Evolutionary conservation across 192 early-diverging fungal species (phyloP).

Genomic region (Obelidium mucronatum): DNA sequence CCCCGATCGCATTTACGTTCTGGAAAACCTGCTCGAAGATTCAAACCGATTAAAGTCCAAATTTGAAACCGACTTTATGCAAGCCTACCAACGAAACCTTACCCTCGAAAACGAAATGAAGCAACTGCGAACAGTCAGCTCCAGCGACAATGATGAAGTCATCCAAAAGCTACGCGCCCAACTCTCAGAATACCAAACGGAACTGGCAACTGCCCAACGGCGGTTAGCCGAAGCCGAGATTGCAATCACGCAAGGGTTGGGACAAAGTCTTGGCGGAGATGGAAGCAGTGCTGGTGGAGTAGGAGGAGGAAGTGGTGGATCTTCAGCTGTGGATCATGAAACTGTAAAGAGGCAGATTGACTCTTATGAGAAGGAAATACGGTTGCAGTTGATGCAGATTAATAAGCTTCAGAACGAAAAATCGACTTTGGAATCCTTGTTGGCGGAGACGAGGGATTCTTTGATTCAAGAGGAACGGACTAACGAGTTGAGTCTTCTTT

Average conservation of each 20-base stretch:
- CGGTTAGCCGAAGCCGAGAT: slow-evolving; percentile 41
- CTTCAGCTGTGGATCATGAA: slow-evolving; percentile 25
- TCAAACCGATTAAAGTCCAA: slow-evolving; percentile 63
- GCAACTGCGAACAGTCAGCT: slow-evolving; percentile 42
- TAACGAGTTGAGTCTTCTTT: slow-evolving; percentile 30
- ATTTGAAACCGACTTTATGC: slow-evolving; percentile 68
- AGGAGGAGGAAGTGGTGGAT: neutral
- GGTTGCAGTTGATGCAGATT: slow-evolving; percentile 45
- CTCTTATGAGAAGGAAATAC: slow-evolving; percentile 30
- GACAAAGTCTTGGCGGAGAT: slow-evolving; percentile 7
- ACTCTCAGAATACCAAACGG: slow-evolving; percentile 23
- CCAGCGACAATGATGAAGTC: slow-evolving; percentile 39
- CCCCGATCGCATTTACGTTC: slow-evolving; percentile 46
- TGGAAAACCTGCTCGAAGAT: slow-evolving; percentile 71
- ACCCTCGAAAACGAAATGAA: slow-evolving; percentile 58
- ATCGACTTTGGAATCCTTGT: slow-evolving; percentile 54
- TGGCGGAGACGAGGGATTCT: slow-evolving; percentile 62
- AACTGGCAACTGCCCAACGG: slow-evolving; percentile 20
- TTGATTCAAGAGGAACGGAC: slow-evolving; percentile 60
- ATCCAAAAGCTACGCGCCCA: slow-evolving; percentile 46
- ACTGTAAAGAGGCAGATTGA: slow-evolving; percentile 42
- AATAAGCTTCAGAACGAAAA: slow-evolving; percentile 66
- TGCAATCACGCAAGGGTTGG: slow-evolving; percentile 32
- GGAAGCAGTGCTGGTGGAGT: neutral
- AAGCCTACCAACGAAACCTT: slow-evolving; percentile 60